phyloP scores from a whole-genome alignment of 164 flowering plant genomes.

The Chimonanthus salicifolius region DNA sequence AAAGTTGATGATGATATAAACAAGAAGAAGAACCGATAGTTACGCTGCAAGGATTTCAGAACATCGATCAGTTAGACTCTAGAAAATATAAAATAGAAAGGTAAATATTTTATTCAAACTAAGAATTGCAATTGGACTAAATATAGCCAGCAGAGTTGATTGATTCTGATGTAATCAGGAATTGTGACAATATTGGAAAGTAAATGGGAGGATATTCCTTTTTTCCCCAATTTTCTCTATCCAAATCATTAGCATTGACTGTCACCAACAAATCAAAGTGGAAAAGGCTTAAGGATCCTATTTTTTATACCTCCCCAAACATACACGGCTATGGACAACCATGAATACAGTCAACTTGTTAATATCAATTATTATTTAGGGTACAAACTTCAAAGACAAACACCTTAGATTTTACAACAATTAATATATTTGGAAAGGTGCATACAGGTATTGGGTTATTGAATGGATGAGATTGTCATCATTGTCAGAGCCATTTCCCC shows the following conservation, averaged over 20 bases:
- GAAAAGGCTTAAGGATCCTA: not conserved
- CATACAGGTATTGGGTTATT: too few relatives aligned
- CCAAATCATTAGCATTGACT: not conserved
- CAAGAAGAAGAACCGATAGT: slow-evolving; percentile 73
- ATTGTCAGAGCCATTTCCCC: too few relatives aligned
- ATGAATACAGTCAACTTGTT: too few relatives aligned
- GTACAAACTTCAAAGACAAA: too few relatives aligned
- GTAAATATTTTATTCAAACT: not conserved
- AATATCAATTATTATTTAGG: too few relatives aligned
- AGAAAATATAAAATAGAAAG: not conserved
- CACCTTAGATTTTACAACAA: too few relatives aligned
- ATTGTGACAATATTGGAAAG: not conserved
- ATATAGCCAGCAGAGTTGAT: not conserved
- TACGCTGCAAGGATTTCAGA: slow-evolving; percentile 59
- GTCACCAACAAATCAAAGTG: not conserved
- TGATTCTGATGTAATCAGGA: not conserved
- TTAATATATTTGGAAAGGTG: too few relatives aligned
- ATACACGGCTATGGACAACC: too few relatives aligned
- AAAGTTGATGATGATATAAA: slow-evolving; percentile 68
- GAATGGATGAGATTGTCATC: too few relatives aligned
- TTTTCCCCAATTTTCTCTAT: not conserved
- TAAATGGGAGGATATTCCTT: not conserved
- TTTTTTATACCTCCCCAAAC: too few relatives aligned
- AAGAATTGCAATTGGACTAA: not conserved
- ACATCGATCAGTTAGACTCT: slow-evolving; percentile 12